Percentiles rank a stretch among this genome's conserved stretches.
Evolutionary conservation across 108 stramenopile genomes (phyloP).

Genomic region (Cylindrotheca closterium): DNA sequence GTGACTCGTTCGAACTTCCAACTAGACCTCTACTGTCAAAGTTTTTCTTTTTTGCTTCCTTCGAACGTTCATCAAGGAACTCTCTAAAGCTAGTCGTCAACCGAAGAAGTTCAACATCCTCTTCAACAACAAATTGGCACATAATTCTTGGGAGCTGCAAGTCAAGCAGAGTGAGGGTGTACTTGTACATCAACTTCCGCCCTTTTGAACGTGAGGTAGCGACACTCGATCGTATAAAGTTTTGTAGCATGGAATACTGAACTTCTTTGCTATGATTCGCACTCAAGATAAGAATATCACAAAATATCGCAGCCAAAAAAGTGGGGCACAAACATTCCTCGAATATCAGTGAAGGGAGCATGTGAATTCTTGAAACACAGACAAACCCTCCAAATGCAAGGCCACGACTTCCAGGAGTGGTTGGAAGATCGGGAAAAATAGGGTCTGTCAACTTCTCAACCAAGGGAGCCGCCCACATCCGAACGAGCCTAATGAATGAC

Average conservation of each 20-base stretch:
- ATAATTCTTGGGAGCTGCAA: conserved; percentile 26
- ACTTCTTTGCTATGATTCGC: conserved; percentile 2
- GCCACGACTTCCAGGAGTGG: conserved; percentile 12
- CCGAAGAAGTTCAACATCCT: conserved; percentile 35
- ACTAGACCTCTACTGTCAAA: background rate
- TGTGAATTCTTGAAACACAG: conserved; percentile 6
- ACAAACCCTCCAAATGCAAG: conserved; percentile 21
- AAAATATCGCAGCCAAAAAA: conserved; percentile 10
- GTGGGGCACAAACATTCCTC: conserved; percentile 1
- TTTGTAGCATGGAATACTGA: conserved; percentile 13
- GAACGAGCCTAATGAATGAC: conserved; percentile 26
- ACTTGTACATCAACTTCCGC: background rate
- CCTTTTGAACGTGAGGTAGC: background rate
- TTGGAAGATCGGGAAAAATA: conserved; percentile 8
- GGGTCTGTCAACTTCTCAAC: background rate
- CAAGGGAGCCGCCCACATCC: conserved; percentile 30
- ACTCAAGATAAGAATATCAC: conserved; percentile 13
- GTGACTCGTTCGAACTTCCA: conserved; percentile 11
- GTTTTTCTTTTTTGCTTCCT: background rate
- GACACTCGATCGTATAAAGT: background rate
- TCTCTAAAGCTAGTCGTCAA: conserved; percentile 29
- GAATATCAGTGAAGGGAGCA: background rate
- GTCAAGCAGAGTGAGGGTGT: background rate
- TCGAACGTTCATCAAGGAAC: conserved; percentile 25
- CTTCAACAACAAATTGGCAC: conserved; percentile 34